A percentile compares a stretch with the other conserved stretches of the same genome.
Conservation (phyloP, 2,329 filamentous ascomycete genomes). For the Colletotrichum navitas region DNA sequence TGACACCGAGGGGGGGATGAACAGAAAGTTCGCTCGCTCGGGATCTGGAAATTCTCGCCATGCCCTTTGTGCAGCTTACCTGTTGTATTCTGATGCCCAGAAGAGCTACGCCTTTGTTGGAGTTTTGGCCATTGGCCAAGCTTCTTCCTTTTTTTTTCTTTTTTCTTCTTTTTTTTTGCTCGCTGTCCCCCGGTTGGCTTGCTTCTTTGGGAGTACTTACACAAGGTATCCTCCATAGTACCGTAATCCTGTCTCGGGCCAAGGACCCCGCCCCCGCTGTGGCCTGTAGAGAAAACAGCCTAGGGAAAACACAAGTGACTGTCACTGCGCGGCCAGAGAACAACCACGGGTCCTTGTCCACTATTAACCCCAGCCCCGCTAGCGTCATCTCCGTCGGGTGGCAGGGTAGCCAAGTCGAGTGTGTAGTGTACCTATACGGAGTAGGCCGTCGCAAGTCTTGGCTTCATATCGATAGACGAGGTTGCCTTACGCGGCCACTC, state of each 20-base stretch:
- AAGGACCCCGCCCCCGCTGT: slow-evolving; percentile 34
- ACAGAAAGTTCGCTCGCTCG: slow-evolving; percentile 2
- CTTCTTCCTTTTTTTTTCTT: neutral
- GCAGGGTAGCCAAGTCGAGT: neutral
- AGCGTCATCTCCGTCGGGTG: slow-evolving; percentile 19
- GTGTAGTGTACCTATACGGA: neutral
- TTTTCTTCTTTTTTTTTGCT: neutral
- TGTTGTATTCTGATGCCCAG: no score
- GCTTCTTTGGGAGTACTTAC: neutral
- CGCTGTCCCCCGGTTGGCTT: neutral
- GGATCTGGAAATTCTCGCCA: neutral
- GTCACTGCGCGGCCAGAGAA: slow-evolving; percentile 10
- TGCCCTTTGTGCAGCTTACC: neutral
- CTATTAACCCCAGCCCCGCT: slow-evolving; percentile 15
- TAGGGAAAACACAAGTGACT: neutral
- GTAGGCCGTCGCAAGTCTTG: slow-evolving; percentile 36
- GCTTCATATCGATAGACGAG: slow-evolving; percentile 38
- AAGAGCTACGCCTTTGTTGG: slow-evolving; percentile 1
- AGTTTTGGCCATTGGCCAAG: slow-evolving; percentile 33
- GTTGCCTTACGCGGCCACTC: slow-evolving; percentile 36
- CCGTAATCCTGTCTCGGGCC: slow-evolving; percentile 23
- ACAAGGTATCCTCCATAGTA: no score
- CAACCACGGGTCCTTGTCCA: slow-evolving; percentile 22
- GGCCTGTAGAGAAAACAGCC: slow-evolving; percentile 5
- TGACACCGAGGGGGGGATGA: neutral